phyloP scores from a whole-genome alignment of 768 basidiomycete genomes.

The Russula griseocarnosa region DNA sequence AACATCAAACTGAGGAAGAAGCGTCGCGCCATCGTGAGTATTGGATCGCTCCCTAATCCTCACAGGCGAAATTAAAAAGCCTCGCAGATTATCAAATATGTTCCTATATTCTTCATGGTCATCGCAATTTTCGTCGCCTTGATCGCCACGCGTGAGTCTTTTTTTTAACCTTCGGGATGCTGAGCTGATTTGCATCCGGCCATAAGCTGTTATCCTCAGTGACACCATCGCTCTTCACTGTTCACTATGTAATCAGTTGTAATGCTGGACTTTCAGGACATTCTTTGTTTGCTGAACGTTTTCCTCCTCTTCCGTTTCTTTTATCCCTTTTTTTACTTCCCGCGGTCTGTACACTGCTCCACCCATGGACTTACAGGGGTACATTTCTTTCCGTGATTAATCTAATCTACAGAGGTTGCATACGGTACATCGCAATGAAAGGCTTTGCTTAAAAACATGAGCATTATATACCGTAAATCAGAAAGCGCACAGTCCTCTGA shows the following conservation, averaged over 20 bases:
- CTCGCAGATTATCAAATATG: conserved; percentile 75
- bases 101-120: conserved; percentile 66
- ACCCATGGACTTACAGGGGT: conserved; percentile 14
- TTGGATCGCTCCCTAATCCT: conserved; percentile 3
- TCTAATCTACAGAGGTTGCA: conserved; percentile 13
- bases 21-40: conserved; percentile 81
- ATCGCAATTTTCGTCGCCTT: conserved; percentile 70
- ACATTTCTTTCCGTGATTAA: conserved; percentile 13
- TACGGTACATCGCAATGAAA: conserved; percentile 2
- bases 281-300: conserved; percentile 15
- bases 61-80: neutral
- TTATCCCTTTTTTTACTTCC: neutral
- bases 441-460: neutral
- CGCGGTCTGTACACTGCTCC: conserved; percentile 1
- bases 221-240: conserved; percentile 57
- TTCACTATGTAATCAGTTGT: conserved; percentile 63
- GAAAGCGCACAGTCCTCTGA: neutral
- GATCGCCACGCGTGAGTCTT: conserved; percentile 68
- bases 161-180: neutral
- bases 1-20: conserved; percentile 86
- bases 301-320: neutral
- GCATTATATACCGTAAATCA: neutral
- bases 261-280: conserved; percentile 33
- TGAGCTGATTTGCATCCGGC: conserved; percentile 13
- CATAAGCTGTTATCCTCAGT: conserved; percentile 58